Conservation (phyloP, 2,329 filamentous ascomycete species). For the Rhinocladiella mackenziei region DNA sequence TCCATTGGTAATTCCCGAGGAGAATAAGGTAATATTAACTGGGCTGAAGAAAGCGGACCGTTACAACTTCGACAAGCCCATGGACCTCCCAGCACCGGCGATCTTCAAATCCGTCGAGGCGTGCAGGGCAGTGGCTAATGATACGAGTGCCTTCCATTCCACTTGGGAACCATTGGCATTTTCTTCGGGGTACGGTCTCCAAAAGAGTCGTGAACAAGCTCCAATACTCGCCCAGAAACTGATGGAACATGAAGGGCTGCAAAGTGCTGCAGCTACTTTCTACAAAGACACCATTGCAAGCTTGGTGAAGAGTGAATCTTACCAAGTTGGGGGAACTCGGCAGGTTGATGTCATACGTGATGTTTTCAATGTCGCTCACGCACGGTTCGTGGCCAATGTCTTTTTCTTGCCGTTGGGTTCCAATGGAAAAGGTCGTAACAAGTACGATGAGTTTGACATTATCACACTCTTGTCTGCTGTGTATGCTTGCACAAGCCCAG, state of each 20-base stretch:
- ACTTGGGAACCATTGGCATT: constrained; percentile 7
- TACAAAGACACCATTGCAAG: constrained; percentile 46
- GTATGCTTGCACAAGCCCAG: constrained; percentile 54
- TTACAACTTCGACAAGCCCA: constrained; percentile 39
- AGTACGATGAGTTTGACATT: constrained; percentile 53
- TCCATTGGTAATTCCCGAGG: constrained; percentile 46
- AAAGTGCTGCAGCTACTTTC: constrained; percentile 43
- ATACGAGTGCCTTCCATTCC: constrained; percentile 6
- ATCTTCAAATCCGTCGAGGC: constrained; percentile 44
- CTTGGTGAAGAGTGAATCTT: constrained; percentile 44
- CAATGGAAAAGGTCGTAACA: constrained; percentile 46
- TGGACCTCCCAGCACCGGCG: constrained; percentile 30
- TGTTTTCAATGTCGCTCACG: constrained; percentile 51
- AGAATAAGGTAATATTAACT: constrained; percentile 43
- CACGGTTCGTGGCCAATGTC: constrained; percentile 53
- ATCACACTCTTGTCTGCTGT: constrained; percentile 52
- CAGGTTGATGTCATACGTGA: constrained; percentile 50
- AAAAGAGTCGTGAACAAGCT: constrained; percentile 1
- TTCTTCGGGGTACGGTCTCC: neutral
- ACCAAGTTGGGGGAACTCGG: constrained; percentile 43
- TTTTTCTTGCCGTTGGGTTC: constrained; percentile 57
- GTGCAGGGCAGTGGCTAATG: constrained; percentile 35
- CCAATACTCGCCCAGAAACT: constrained; percentile 10
- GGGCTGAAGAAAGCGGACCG: constrained; percentile 39
- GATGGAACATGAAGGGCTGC: constrained; percentile 37